Evolutionary conservation across 2,329 filamentous ascomycete species (phyloP).

Genomic region (Microsporum ferrugineum): DNA sequence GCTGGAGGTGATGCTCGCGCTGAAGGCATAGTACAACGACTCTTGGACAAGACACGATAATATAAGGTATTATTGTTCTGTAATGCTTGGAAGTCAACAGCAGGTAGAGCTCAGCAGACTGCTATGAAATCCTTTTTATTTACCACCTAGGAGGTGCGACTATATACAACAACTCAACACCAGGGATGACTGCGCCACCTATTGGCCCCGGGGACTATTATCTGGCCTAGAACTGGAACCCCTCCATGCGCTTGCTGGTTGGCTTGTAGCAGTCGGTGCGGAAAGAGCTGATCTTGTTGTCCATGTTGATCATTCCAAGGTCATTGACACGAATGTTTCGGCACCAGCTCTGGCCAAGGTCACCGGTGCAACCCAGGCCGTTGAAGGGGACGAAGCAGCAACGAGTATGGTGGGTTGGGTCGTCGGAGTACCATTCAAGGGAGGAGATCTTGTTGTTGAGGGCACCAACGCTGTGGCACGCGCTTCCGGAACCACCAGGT

Average conservation of each 20-base stretch:
- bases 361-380: background rate
- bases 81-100: too few relatives aligned
- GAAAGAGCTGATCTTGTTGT: conserved; percentile 4
- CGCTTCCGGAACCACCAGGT: background rate
- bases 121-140: background rate
- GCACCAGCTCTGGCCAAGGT: conserved; percentile 2
- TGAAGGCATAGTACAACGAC: conserved; percentile 25
- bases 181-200: background rate
- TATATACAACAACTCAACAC: background rate
- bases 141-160: background rate
- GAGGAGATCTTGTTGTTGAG: conserved; percentile 5
- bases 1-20: conserved; percentile 26
- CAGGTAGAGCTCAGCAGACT: too few relatives aligned
- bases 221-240: background rate
- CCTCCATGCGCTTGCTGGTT: background rate
- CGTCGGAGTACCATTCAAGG: background rate
- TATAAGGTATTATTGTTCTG: background rate
- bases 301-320: background rate
- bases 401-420: background rate
- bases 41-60: conserved; percentile 12
- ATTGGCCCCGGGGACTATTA: background rate
- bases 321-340: background rate
- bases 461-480: background rate
- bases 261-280: background rate
- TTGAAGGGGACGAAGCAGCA: conserved; percentile 2